These are phyloP conservation scores for Russula lepida DNA, from an alignment of 768 basidiomycete genomes.

Conservation along the genomic window DNA sequence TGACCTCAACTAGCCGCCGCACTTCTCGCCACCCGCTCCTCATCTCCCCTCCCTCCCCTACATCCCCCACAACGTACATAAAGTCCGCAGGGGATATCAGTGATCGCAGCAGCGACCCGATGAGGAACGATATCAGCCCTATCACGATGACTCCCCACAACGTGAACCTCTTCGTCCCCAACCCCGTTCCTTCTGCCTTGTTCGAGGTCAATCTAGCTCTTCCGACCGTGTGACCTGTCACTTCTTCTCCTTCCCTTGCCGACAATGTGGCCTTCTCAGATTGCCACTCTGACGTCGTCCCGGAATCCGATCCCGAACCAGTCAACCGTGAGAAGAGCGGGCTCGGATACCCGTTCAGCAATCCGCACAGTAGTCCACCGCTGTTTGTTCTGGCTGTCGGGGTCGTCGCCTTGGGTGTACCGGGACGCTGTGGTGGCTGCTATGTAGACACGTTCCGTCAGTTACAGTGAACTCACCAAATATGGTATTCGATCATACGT, in stretches of 20 bases:
- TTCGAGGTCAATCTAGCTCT: not conserved
- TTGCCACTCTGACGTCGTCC: slow-evolving; percentile 14
- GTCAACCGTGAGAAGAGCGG: slow-evolving; percentile 48
- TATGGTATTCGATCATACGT: not conserved
- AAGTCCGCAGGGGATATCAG: slow-evolving; percentile 88
- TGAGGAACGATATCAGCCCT: slow-evolving; percentile 80
- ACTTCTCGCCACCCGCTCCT: slow-evolving; percentile 76
- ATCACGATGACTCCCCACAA: slow-evolving; percentile 59
- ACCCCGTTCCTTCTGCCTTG: not conserved
- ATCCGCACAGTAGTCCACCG: slow-evolving; percentile 37
- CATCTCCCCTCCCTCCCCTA: slow-evolving; percentile 44
- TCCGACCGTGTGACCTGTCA: not conserved
- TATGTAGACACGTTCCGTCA: not conserved
- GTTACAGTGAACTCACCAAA: not conserved
- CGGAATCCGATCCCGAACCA: slow-evolving; percentile 7
- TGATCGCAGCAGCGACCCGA: slow-evolving; percentile 85
- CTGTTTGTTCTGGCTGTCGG: slow-evolving; percentile 30
- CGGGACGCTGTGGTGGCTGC: slow-evolving; percentile 22
- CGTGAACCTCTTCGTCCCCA: slow-evolving; percentile 29
- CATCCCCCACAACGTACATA: slow-evolving; percentile 64
- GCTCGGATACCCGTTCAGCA: slow-evolving; percentile 53
- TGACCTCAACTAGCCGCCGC: slow-evolving; percentile 69
- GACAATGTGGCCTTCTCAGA: slow-evolving; percentile 16
- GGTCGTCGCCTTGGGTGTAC: slow-evolving; percentile 20
- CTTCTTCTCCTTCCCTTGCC: not conserved